These are phyloP conservation scores for Fagopyrum esculentum DNA, from an alignment of 148 eudicot species.

Conservation along the genomic window DNA sequence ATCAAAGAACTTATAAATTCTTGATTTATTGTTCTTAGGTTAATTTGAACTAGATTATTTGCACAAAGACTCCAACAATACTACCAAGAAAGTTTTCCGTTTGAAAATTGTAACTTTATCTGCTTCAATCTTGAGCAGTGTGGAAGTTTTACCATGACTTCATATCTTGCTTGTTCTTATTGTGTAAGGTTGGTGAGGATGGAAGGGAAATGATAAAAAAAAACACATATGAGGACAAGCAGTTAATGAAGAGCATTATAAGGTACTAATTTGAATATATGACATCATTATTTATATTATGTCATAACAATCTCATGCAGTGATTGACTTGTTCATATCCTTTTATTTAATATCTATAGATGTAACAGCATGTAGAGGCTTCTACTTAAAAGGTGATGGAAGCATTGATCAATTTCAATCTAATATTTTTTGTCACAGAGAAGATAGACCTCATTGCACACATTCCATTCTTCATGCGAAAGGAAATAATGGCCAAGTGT, in stretches of 20 bases:
- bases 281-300: not conserved
- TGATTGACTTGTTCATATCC: not conserved
- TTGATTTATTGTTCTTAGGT: slow-evolving; percentile 26
- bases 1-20: not conserved
- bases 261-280: too few species aligned
- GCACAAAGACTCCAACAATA: slow-evolving; percentile 62
- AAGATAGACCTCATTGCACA: slow-evolving; percentile 62
- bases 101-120: slow-evolving; percentile 59
- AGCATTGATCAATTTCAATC: slow-evolving; percentile 84
- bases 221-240: slow-evolving; percentile 60
- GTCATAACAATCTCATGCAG: not conserved
- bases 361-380: slow-evolving; percentile 97
- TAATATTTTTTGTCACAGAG: slow-evolving; percentile 56
- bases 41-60: slow-evolving; percentile 70
- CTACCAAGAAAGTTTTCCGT: slow-evolving; percentile 53
- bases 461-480: slow-evolving; percentile 93
- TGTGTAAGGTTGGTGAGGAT: slow-evolving; percentile 54
- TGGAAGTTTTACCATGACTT: not conserved
- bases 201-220: slow-evolving; percentile 53
- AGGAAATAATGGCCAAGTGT: slow-evolving; percentile 94
- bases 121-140: not conserved
- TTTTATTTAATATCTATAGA: slow-evolving; percentile 48
- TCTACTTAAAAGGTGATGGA: slow-evolving; percentile 93
- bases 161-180: not conserved
- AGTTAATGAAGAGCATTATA: too few species aligned